phyloP scores from a whole-genome alignment of 164 flowering plant genomes.

The Macadamia tetraphylla region DNA sequence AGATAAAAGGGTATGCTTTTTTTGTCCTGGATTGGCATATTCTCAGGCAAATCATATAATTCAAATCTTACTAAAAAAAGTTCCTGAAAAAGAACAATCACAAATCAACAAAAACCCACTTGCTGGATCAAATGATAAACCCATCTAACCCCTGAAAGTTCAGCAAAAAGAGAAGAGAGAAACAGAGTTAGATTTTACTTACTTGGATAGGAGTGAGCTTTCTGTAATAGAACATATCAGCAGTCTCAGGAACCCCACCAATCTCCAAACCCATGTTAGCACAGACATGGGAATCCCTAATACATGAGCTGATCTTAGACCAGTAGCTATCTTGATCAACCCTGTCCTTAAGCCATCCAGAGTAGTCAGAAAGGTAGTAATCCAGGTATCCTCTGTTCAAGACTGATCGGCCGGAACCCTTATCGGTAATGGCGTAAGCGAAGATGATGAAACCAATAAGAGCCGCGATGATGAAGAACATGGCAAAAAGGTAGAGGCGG shows the following conservation, averaged over 20 bases:
- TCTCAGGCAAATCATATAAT: no score
- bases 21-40: no score
- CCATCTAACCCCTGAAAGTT: no score
- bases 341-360: slow-evolving; percentile 81
- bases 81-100: no score
- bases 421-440: slow-evolving; percentile 75
- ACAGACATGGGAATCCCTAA: slow-evolving; percentile 70
- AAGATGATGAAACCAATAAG: slow-evolving; percentile 75
- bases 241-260: slow-evolving; percentile 56
- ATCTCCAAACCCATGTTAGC: slow-evolving; percentile 30
- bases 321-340: slow-evolving; percentile 53
- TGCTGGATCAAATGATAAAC: no score
- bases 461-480: slow-evolving; percentile 74
- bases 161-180: not conserved
- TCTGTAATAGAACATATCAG: slow-evolving; percentile 54
- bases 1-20: no score
- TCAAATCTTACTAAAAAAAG: no score
- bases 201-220: slow-evolving; percentile 75
- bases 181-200: not conserved
- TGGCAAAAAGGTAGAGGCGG: slow-evolving; percentile 65
- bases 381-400: slow-evolving; percentile 53
- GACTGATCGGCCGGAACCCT: slow-evolving; percentile 65
- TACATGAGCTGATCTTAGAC: slow-evolving; percentile 69
- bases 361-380: slow-evolving; percentile 65
- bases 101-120: no score